Base-by-base conservation (phyloP, 768 basidiomycete species). In the Hericium erinaceus region DNA sequence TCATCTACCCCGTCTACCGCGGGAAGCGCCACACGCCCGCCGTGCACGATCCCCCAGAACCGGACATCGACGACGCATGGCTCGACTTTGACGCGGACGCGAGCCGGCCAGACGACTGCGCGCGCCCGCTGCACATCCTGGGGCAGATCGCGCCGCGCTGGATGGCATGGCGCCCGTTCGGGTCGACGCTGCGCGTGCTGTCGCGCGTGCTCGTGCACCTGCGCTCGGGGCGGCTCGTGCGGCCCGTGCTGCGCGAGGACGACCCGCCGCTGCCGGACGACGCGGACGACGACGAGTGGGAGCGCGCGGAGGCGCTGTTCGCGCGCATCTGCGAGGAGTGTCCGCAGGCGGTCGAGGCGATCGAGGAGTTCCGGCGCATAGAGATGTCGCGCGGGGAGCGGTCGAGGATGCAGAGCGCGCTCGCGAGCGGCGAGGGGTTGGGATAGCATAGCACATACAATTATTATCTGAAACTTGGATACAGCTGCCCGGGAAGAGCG, bases 141-240 rank as follows among this genome's bases (percentile, higher is more conserved):
- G 80, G 83, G 61, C 78, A 81, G 58, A 76, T 86, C 55, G 77
- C 83, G 4, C 85, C 87, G 11, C 68, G 75, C 22, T 87, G 84
- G 81, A 77, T 81, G 50, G 66, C 72, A 48, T 90, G 87, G 89
- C 74, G 74, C 48, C 81, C 84, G n/a, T 85, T 87, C 64, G 66
- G 60, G 26, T 71, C 72, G 49, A 75, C 81, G 5, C 66, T 86
- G 55, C 68, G 70, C 2, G 63, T 80, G 9, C 67, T 91, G 50
- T 68, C 77, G 26, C 65, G 71, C 4, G 79, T 77, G 2, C 61
- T 84, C 11, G 64, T 68, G 15, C 75, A 76, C 50, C 74, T 91
- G 24, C 70, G 74, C 59, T 67, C 74, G 11, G 88, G 87, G 3
- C 71, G 68, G 41, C 64, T 77, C 37, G 69, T 84, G 16, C 70